A percentile compares a stretch with the other conserved stretches of the same genome.
Evolutionary conservation across 345 rosid species (phyloP).

Genomic region (Populus simonii): DNA sequence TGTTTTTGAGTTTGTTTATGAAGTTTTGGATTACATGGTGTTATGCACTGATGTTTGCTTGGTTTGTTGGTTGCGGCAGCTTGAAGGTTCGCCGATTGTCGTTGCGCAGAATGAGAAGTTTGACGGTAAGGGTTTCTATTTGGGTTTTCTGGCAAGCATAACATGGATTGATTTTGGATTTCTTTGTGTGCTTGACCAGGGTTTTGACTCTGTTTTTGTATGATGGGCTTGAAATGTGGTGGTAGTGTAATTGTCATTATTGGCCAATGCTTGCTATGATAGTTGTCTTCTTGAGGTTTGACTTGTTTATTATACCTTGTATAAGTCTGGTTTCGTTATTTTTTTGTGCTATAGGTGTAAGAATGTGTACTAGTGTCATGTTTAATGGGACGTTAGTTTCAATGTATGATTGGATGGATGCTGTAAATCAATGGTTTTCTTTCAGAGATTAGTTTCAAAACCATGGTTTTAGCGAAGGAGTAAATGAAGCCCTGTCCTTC

Average conservation of each 20-base stretch:
- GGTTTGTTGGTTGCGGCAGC: conserved; percentile 39
- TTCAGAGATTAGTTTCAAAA: background rate
- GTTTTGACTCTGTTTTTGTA: background rate
- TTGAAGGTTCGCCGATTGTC: conserved; percentile 88
- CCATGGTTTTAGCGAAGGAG: background rate
- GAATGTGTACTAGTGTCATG: background rate
- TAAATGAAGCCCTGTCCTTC: background rate
- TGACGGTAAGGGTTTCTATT: conserved; percentile 54
- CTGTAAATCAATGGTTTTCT: background rate
- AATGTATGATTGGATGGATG: background rate
- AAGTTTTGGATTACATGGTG: background rate
- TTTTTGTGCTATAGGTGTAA: background rate
- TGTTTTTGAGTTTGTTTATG: background rate
- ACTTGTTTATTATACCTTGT: background rate
- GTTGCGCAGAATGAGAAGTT: conserved; percentile 91
- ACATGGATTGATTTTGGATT: background rate
- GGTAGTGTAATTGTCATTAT: background rate
- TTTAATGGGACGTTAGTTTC: background rate
- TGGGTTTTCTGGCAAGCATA: background rate
- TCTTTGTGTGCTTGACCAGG: background rate
- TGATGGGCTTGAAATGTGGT: background rate
- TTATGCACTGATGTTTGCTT: background rate
- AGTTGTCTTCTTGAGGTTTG: background rate
- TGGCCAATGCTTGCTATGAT: background rate
- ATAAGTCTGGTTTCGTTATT: background rate